Conservation (phyloP, 306 rosid species). For the Corylus avellana region DNA sequence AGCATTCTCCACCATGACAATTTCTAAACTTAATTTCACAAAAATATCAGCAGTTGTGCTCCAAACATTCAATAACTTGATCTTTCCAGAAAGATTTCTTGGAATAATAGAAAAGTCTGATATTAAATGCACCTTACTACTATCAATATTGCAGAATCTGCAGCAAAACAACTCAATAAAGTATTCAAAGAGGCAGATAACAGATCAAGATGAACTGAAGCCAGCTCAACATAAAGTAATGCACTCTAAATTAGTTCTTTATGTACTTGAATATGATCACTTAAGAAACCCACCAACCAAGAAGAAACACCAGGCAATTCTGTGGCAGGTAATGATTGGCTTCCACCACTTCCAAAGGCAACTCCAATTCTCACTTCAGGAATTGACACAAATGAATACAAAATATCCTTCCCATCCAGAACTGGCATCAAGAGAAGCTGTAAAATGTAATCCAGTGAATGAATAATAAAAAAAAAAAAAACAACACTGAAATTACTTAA, state of each 20-base stretch:
- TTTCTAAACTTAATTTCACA: not conserved
- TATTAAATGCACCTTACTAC: not conserved
- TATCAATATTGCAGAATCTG: not conserved
- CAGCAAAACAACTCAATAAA: conserved; percentile 3
- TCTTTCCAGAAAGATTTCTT: conserved; percentile 2
- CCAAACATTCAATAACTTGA: not conserved
- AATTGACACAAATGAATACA: conserved; percentile 75
- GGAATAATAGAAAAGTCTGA: not conserved
- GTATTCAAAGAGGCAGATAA: not conserved
- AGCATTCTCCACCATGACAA: not conserved
- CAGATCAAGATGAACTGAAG: not conserved
- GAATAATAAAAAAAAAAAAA: conserved; percentile 18
- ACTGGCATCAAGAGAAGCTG: conserved; percentile 83
- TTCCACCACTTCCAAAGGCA: conserved; percentile 98
- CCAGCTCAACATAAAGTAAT: conserved; percentile 11
- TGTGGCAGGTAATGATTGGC: conserved; percentile 94
- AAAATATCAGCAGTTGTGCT: not conserved
- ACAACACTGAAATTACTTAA: conserved; percentile 7
- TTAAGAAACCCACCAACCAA: conserved; percentile 71
- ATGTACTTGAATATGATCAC: not conserved
- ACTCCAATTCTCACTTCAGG: conserved; percentile 94
- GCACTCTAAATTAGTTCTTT: conserved; percentile 12
- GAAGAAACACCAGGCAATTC: conserved; percentile 92
- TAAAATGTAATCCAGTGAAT: conserved; percentile 35
- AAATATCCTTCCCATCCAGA: conserved; percentile 75